Percentiles rank a stretch among this genome's conserved stretches.
phyloP scores from a whole-genome alignment of 129 eudicot species.

The Tanacetum coccineum region DNA sequence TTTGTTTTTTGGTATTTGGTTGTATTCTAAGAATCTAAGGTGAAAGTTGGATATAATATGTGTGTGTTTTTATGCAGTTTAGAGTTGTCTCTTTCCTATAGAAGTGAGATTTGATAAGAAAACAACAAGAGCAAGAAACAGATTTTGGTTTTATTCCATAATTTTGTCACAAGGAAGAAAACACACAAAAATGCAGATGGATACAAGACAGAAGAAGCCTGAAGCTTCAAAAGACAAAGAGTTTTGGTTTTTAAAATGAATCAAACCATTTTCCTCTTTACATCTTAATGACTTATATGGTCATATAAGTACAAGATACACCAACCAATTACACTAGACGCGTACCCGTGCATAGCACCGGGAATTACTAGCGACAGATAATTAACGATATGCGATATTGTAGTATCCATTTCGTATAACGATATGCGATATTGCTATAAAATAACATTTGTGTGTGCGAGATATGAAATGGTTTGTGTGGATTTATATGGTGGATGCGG shows the following conservation, averaged over 20 bases:
- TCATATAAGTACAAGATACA: constrained; percentile 8
- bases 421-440: too few relatives aligned
- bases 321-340: neutral
- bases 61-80: constrained; percentile 55
- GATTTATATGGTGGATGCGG: too few relatives aligned
- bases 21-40: constrained; percentile 40
- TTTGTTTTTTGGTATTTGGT: constrained; percentile 26
- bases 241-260: constrained; percentile 17
- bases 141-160: constrained; percentile 53
- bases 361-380: too few relatives aligned
- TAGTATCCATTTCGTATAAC: too few relatives aligned
- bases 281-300: constrained; percentile 1
- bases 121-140: constrained; percentile 28
- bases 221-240: constrained; percentile 27
- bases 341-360: too few relatives aligned
- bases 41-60: constrained; percentile 20
- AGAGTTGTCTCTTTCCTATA: constrained; percentile 49
- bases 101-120: constrained; percentile 33
- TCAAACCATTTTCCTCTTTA: constrained; percentile 16
- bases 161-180: constrained; percentile 64
- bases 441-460: too few relatives aligned
- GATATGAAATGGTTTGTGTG: too few relatives aligned
- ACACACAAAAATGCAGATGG: constrained; percentile 27
- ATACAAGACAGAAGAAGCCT: constrained; percentile 40
- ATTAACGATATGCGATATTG: too few relatives aligned